Evolutionary conservation across 257 asterid species (phyloP).

Genomic region (Solanum chilense): DNA sequence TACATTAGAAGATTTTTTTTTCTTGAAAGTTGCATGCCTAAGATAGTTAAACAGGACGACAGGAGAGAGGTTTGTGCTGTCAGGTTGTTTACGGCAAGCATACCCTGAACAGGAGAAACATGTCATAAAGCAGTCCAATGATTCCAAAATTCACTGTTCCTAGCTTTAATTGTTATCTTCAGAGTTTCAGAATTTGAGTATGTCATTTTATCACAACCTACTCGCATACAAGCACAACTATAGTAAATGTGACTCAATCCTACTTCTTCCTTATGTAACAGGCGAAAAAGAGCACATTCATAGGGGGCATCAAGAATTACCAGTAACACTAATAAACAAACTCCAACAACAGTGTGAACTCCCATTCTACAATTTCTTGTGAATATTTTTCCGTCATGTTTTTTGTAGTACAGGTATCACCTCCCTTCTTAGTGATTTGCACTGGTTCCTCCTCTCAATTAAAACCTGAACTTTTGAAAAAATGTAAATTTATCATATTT

Average conservation of each 20-base stretch:
- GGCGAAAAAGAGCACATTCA: not conserved
- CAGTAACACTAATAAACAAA: not conserved
- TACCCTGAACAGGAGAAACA: not conserved
- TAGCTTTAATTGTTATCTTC: not conserved
- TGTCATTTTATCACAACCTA: not conserved
- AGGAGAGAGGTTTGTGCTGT: not conserved
- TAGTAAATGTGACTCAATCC: not conserved
- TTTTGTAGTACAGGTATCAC: not conserved
- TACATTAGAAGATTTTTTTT: not conserved
- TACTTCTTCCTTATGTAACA: not conserved
- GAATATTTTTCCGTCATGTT: not conserved
- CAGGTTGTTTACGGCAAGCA: not conserved
- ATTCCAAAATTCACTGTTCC: not conserved
- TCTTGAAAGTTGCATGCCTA: not conserved
- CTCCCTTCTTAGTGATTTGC: not conserved
- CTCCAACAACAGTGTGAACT: not conserved
- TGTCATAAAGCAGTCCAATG: not conserved
- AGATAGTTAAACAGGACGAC: not conserved
- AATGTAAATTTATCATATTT: not conserved
- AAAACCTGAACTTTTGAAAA: not conserved
- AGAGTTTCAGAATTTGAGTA: not conserved
- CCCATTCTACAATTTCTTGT: not conserved
- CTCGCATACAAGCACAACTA: not conserved
- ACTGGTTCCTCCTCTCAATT: not conserved
- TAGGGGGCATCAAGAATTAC: not conserved